These are phyloP conservation scores for Phialophora macrospora DNA, from an alignment of 2,329 filamentous ascomycete genomes.

Conservation along the genomic window DNA sequence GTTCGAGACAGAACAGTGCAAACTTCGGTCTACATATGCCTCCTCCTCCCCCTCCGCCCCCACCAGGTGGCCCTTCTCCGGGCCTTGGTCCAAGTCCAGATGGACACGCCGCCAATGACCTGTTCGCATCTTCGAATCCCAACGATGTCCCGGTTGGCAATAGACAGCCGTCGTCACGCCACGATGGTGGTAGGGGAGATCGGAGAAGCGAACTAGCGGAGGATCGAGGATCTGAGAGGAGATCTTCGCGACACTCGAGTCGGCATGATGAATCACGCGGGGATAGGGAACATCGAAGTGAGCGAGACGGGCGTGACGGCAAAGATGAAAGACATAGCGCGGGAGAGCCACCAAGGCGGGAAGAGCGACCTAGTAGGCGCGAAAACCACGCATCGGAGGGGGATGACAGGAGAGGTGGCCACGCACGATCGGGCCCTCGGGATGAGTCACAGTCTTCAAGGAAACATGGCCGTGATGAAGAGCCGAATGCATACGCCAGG, in stretches of 20 bases:
- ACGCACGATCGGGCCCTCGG: slow-evolving; percentile 36
- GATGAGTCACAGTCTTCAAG: slow-evolving; percentile 46
- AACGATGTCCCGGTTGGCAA: slow-evolving; percentile 40
- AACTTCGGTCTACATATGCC: slow-evolving; percentile 33
- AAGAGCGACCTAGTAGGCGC: slow-evolving; percentile 29
- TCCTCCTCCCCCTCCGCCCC: slow-evolving; percentile 40
- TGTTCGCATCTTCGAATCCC: slow-evolving; percentile 42
- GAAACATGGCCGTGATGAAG: slow-evolving; percentile 43
- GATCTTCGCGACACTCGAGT: slow-evolving; percentile 35
- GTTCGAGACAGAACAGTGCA: slow-evolving; percentile 43
- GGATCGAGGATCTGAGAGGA: slow-evolving; percentile 35
- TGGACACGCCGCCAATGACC: slow-evolving; percentile 43
- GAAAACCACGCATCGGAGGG: slow-evolving; percentile 28
- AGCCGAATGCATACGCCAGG: slow-evolving; percentile 41
- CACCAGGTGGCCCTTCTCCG: slow-evolving; percentile 43
- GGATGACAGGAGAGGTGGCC: slow-evolving; percentile 32
- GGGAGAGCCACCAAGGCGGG: slow-evolving; percentile 21
- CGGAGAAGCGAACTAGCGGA: slow-evolving; percentile 27
- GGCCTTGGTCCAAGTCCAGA: slow-evolving; percentile 39
- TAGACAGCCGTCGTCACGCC: slow-evolving; percentile 32
- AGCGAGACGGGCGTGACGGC: slow-evolving; percentile 30
- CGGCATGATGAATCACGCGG: slow-evolving; percentile 35
- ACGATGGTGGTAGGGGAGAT: slow-evolving; percentile 33
- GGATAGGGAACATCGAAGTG: slow-evolving; percentile 29
- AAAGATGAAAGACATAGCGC: slow-evolving; percentile 33